Evolutionary conservation across 2,329 filamentous ascomycete genomes (phyloP).

Genomic region (Corniculantispora saksenae): DNA sequence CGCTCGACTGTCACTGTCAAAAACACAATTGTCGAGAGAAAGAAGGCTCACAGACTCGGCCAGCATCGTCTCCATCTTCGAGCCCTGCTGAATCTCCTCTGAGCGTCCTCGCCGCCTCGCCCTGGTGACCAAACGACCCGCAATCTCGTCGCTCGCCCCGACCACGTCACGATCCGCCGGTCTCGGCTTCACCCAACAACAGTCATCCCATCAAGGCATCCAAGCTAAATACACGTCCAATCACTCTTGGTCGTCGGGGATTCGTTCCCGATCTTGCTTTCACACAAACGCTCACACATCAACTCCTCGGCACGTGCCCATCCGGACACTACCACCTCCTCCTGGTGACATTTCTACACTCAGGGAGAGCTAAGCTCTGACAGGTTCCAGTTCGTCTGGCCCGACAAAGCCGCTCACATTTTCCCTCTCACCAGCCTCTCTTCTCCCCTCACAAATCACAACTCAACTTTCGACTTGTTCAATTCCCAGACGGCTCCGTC

Average conservation of each 20-base stretch:
- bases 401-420: conserved; percentile 18
- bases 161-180: conserved; percentile 19
- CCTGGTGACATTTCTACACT: conserved; percentile 10
- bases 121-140: conserved; percentile 4
- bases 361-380: conserved; percentile 20
- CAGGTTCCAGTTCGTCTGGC: conserved; percentile 21
- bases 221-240: conserved; percentile 6
- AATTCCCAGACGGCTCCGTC: conserved; percentile 31
- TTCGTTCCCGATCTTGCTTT: not conserved
- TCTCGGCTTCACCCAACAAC: conserved; percentile 15
- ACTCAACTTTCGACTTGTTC: conserved; percentile 16
- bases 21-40: conserved; percentile 11
- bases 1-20: conserved; percentile 4
- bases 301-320: conserved; percentile 6
- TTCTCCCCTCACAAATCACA: conserved; percentile 1
- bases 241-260: not conserved
- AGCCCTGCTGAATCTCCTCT: conserved; percentile 1
- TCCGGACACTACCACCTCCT: not conserved
- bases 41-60: conserved; percentile 10
- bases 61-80: not conserved
- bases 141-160: conserved; percentile 11
- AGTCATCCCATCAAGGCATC: conserved; percentile 7
- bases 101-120: not conserved
- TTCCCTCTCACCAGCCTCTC: not conserved
- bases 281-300: not conserved